Evolutionary conservation across 1,284 basidiomycete species (phyloP).

Genomic region (Psilocybe mexicana): DNA sequence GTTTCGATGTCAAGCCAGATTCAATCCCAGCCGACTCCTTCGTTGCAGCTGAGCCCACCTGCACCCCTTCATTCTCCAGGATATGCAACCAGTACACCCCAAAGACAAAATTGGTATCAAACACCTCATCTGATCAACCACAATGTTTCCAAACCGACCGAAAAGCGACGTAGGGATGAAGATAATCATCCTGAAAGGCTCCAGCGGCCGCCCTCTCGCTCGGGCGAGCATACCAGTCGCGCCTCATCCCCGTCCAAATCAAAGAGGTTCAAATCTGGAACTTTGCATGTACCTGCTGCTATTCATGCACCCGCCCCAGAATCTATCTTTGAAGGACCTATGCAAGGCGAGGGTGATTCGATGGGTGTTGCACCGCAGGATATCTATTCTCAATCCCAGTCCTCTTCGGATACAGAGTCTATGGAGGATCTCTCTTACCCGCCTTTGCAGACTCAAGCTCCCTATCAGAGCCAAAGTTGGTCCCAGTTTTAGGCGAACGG

Average conservation of each 20-base stretch:
- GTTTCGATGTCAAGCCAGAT: slow-evolving; percentile 1
- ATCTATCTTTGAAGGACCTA: slow-evolving; percentile 2
- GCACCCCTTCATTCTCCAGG: slow-evolving; percentile 13
- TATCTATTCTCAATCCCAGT: slow-evolving; percentile 6
- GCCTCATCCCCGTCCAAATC: background rate
- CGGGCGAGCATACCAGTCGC: background rate
- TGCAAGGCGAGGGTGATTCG: slow-evolving; percentile 1
- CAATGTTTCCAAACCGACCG: background rate
- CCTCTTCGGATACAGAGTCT: slow-evolving; percentile 22
- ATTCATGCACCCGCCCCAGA: background rate
- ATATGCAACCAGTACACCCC: slow-evolving; percentile 24
- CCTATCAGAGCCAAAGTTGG: slow-evolving; percentile 46
- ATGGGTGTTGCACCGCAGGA: slow-evolving; percentile 6
- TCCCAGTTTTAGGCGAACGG: slow-evolving; percentile 8
- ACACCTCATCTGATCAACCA: slow-evolving; percentile 2
- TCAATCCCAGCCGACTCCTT: slow-evolving; percentile 7
- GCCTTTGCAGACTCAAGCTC: slow-evolving; percentile 50
- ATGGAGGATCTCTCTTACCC: slow-evolving; percentile 29
- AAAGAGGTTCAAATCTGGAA: slow-evolving; percentile 28
- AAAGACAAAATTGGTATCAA: slow-evolving; percentile 35
- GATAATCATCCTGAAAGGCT: background rate
- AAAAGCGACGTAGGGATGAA: no score
- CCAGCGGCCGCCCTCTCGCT: background rate
- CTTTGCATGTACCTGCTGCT: slow-evolving; percentile 21
- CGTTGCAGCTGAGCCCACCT: slow-evolving; percentile 10